These are phyloP conservation scores for Gaeumannomyces sp. DNA, from an alignment of 2,329 filamentous ascomycete genomes.

Conservation along the genomic window DNA sequence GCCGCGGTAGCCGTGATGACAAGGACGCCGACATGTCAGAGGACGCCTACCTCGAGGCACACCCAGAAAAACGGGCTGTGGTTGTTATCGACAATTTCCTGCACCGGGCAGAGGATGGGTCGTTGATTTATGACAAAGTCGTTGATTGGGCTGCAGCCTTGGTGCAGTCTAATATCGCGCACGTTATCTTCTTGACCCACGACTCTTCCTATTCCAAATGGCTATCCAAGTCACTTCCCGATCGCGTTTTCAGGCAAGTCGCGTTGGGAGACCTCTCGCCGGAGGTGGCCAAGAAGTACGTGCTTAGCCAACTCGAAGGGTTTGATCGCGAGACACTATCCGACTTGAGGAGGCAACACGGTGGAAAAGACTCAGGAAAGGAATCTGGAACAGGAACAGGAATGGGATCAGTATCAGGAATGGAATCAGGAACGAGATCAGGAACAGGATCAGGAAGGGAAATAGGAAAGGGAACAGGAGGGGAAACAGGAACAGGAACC, in stretches of 20 bases:
- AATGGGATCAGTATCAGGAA: conserved; percentile 17
- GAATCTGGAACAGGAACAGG: conserved; percentile 17
- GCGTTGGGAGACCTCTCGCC: conserved; percentile 80
- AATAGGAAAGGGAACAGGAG: neutral
- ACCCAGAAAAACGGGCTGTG: conserved; percentile 76
- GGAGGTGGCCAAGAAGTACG: conserved; percentile 80
- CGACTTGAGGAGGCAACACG: conserved; percentile 24
- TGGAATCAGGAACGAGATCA: too few relatives aligned
- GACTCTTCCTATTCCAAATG: conserved; percentile 86
- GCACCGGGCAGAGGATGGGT: conserved; percentile 62
- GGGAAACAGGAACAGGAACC: too few relatives aligned
- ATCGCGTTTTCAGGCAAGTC: conserved; percentile 83
- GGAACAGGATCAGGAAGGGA: conserved; percentile 9
- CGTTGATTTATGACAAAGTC: conserved; percentile 68
- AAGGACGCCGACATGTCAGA: conserved; percentile 67
- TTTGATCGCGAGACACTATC: conserved; percentile 25
- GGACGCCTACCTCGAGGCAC: conserved; percentile 84
- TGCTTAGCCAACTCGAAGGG: conserved; percentile 71
- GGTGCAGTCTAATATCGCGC: conserved; percentile 81
- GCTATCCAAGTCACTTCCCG: conserved; percentile 78
- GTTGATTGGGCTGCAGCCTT: conserved; percentile 86
- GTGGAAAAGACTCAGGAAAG: conserved; percentile 16
- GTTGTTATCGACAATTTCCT: conserved; percentile 90
- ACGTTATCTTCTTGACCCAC: conserved; percentile 89
- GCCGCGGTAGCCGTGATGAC: conserved; percentile 58